These are phyloP conservation scores for Telopea speciosissima DNA, from an alignment of 177 flowering plant species.

Conservation along the genomic window DNA sequence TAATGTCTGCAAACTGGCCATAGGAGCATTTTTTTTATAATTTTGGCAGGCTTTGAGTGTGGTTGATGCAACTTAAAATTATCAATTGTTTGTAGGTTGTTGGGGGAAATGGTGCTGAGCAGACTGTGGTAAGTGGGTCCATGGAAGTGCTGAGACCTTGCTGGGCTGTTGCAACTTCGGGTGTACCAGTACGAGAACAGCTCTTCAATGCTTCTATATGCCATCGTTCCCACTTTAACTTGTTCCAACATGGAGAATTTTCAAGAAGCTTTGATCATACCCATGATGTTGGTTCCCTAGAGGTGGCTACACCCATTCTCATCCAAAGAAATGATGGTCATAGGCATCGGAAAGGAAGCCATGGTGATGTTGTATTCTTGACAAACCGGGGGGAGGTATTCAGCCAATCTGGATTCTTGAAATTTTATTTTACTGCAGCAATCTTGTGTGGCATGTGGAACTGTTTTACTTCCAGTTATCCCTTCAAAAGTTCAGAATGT, in stretches of 20 bases:
- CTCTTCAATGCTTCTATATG: constrained; percentile 96
- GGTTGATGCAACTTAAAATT: background rate
- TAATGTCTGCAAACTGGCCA: background rate
- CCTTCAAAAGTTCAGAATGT: background rate
- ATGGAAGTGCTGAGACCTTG: constrained; percentile 94
- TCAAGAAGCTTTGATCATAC: constrained; percentile 52
- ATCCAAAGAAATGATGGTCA: constrained; percentile 82
- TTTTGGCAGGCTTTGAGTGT: background rate
- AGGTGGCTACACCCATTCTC: constrained; percentile 92
- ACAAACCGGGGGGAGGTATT: constrained; percentile 97
- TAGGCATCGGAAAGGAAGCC: constrained; percentile 86
- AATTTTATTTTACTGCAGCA: background rate
- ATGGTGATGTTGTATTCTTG: constrained; percentile 91
- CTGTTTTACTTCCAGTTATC: background rate
- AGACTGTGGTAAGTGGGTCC: constrained; percentile 93
- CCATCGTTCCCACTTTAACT: constrained; percentile 69
- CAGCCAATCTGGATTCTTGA: constrained; percentile 1
- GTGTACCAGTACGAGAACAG: constrained; percentile 92
- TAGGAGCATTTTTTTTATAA: background rate
- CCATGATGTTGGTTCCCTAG: constrained; percentile 56
- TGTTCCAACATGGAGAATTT: constrained; percentile 75
- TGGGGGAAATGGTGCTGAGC: constrained; percentile 93
- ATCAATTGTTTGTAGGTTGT: constrained; percentile 52
- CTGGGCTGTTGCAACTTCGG: constrained; percentile 98
- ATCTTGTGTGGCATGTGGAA: background rate